Evolutionary conservation across 805 yeast species (phyloP).

Genomic region (Wickerhamiella siamensis): DNA sequence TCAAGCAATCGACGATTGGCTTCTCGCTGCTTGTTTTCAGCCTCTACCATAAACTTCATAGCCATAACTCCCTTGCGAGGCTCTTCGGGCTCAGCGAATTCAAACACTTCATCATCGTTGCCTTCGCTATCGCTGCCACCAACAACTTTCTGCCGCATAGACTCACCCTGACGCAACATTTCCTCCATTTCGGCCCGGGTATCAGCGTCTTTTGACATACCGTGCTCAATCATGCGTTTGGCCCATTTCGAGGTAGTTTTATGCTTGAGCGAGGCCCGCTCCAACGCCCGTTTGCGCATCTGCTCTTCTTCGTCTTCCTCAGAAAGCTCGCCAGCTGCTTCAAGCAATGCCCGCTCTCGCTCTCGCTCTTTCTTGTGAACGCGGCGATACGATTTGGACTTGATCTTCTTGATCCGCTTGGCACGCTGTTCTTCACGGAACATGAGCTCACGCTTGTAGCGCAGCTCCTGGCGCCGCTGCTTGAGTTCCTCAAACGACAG

Average conservation of each 20-base stretch:
- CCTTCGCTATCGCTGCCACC: conserved; percentile 37
- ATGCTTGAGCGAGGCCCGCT: conserved; percentile 85
- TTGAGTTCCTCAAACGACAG: conserved; percentile 66
- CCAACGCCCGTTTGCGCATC: conserved; percentile 68
- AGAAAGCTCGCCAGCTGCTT: conserved; percentile 35
- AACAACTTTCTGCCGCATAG: conserved; percentile 53
- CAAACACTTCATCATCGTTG: conserved; percentile 18
- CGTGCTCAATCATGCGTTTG: conserved; percentile 72
- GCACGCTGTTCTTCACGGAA: conserved; percentile 89
- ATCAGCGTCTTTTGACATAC: conserved; percentile 73
- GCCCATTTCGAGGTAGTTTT: conserved; percentile 87
- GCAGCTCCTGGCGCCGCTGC: conserved; percentile 64
- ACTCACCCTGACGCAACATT: conserved; percentile 80
- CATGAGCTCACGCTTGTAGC: conserved; percentile 91
- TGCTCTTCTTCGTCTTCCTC: conserved; percentile 43
- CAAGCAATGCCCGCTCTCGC: conserved; percentile 53
- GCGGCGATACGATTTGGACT: conserved; percentile 77
- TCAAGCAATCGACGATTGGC: conserved; percentile 38
- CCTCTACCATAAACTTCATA: conserved; percentile 93
- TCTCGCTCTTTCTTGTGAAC: conserved; percentile 73
- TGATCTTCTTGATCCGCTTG: conserved; percentile 82
- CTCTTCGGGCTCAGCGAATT: conserved; percentile 20
- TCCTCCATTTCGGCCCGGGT: conserved; percentile 86
- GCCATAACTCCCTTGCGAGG: conserved; percentile 74
- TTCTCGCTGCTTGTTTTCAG: conserved; percentile 53